Evolutionary conservation across 352 stramenopile genomes (phyloP).

Genomic region (Saprolegnia parasitica): DNA sequence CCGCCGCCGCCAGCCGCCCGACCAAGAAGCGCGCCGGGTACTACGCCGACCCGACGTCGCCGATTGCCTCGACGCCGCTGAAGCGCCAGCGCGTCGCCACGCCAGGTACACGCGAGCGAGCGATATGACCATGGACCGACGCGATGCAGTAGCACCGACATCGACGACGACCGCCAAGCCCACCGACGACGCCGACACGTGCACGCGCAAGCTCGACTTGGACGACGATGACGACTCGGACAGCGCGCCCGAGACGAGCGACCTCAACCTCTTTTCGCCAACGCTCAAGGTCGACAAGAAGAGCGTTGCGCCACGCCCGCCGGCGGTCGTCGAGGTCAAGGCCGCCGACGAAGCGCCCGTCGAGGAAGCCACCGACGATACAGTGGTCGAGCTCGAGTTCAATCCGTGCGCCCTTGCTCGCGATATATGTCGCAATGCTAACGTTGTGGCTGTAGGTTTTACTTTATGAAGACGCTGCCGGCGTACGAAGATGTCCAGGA

Average conservation of each 20-base stretch:
- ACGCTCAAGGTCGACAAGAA: constrained; percentile 43
- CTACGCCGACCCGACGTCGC: constrained; percentile 74
- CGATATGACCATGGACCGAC: neutral
- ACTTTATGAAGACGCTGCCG: constrained; percentile 82
- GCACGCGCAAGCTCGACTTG: neutral
- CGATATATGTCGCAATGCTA: neutral
- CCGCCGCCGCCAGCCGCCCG: neutral
- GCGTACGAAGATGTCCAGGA: constrained; percentile 70
- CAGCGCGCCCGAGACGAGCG: constrained; percentile 28
- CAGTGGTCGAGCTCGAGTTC: constrained; percentile 55
- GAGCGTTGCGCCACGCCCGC: neutral
- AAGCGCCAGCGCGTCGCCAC: constrained; percentile 60
- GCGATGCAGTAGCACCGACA: constrained; percentile 21
- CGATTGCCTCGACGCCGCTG: constrained; percentile 79
- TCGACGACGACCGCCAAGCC: constrained; percentile 13
- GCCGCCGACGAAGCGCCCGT: constrained; percentile 31
- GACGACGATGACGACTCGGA: constrained; percentile 26
- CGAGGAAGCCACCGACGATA: constrained; percentile 36
- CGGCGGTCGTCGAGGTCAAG: constrained; percentile 27
- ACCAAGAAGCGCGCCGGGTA: constrained; percentile 35
- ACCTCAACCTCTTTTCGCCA: constrained; percentile 71
- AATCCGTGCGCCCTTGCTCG: constrained; percentile 63
- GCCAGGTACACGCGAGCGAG: constrained; percentile 34
- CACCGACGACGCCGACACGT: neutral
- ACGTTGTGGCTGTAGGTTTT: constrained; percentile 48